Percentiles rank a stretch among this genome's conserved stretches.
phyloP scores from a whole-genome alignment of 768 basidiomycete genomes.

The Boletus sp. region DNA sequence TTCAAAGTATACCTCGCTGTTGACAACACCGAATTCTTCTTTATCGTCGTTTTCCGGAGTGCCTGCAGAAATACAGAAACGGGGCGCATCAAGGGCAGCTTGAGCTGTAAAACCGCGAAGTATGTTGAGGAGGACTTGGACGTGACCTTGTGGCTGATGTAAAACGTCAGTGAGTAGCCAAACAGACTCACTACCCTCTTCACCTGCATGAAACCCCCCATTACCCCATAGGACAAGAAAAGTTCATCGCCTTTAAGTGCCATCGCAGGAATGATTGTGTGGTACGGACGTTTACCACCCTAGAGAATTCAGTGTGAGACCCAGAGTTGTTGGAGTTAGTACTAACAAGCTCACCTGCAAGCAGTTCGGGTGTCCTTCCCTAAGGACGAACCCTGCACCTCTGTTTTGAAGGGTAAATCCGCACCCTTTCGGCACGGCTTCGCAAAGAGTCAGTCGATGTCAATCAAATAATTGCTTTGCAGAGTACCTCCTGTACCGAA shows the following conservation, averaged over 20 bases:
- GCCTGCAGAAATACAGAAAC: conserved; percentile 93
- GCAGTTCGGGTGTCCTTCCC: conserved; percentile 80
- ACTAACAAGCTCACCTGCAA: conserved; percentile 49
- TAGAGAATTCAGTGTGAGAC: conserved; percentile 22
- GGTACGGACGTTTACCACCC: conserved; percentile 85
- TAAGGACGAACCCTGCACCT: conserved; percentile 78
- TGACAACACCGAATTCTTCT: conserved; percentile 54
- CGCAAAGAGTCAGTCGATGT: conserved; percentile 4
- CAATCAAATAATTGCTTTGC: neutral
- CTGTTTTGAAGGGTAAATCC: conserved; percentile 97
- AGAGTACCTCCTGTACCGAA: conserved; percentile 82
- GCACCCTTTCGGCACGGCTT: conserved; percentile 88
- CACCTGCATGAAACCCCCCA: conserved; percentile 91
- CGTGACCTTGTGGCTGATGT: conserved; percentile 85
- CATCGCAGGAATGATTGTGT: conserved; percentile 93
- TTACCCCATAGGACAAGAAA: conserved; percentile 86
- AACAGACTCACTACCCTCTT: neutral
- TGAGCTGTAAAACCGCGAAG: conserved; percentile 86
- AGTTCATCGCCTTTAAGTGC: conserved; percentile 75
- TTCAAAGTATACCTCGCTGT: conserved; percentile 87
- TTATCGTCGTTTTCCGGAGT: conserved; percentile 56
- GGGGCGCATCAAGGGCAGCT: conserved; percentile 88
- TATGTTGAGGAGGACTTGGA: conserved; percentile 90
- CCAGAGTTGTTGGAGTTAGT: neutral
- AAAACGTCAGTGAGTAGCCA: neutral